Percentiles rank a stretch among this genome's conserved stretches.
These are phyloP conservation scores for Rhodamnia argentea DNA, from an alignment of 345 rosid species.

Conservation along the genomic window DNA sequence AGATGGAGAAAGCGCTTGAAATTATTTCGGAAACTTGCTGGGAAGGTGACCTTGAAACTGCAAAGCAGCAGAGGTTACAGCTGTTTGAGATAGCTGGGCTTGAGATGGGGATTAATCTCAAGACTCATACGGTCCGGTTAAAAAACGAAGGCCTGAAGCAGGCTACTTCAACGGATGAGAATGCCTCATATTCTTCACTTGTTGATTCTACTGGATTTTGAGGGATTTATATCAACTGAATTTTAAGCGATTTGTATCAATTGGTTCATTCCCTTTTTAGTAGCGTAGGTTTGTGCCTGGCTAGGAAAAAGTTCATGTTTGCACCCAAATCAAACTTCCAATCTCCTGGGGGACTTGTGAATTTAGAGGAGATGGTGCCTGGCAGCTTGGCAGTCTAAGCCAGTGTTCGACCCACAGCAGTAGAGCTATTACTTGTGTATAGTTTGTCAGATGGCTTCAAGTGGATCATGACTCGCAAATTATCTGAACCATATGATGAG, in stretches of 20 bases:
- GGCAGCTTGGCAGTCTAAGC: background rate
- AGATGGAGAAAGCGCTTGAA: slow-evolving; percentile 48
- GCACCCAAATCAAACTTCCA: background rate
- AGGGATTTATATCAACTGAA: background rate
- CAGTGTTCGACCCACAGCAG: background rate
- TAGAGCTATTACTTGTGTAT: background rate
- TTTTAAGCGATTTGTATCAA: too few species aligned
- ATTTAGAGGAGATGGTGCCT: background rate
- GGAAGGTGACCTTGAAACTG: slow-evolving; percentile 60
- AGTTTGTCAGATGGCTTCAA: background rate
- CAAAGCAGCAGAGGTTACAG: slow-evolving; percentile 36
- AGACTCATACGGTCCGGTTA: slow-evolving; percentile 9
- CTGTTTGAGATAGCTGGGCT: slow-evolving; percentile 53
- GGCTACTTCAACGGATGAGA: slow-evolving; percentile 41
- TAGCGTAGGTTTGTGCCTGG: background rate
- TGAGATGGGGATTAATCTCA: slow-evolving; percentile 16
- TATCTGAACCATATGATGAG: background rate
- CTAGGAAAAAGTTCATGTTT: background rate
- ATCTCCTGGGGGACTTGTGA: background rate
- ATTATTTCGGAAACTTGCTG: slow-evolving; percentile 57
- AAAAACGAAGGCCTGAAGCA: slow-evolving; percentile 7
- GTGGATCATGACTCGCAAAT: background rate
- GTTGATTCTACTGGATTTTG: slow-evolving; percentile 82
- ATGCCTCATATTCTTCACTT: slow-evolving; percentile 76
- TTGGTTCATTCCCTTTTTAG: background rate